These are phyloP conservation scores for Aspergillus felis DNA, from an alignment of 2,329 filamentous ascomycete genomes.

Conservation along the genomic window DNA sequence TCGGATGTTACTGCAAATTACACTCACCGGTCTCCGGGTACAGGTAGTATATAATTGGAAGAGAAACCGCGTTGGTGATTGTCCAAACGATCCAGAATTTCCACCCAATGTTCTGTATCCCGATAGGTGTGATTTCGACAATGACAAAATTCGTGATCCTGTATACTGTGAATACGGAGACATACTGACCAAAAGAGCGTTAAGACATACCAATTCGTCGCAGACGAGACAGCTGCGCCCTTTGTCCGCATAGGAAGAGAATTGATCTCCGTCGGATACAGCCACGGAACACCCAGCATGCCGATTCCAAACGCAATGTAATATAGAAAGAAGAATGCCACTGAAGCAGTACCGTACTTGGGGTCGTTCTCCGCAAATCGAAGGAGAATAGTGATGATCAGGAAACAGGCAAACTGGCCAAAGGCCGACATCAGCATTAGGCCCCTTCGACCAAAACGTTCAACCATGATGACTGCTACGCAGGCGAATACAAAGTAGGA, in stretches of 20 bases:
- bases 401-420: conserved; percentile 50
- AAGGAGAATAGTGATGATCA: conserved; percentile 51
- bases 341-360: conserved; percentile 28
- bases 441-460: conserved; percentile 52
- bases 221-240: conserved; percentile 45
- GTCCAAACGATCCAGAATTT: conserved; percentile 46
- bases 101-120: conserved; percentile 40
- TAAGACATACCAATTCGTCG: conserved; percentile 46
- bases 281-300: conserved; percentile 40
- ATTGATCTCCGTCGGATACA: conserved; percentile 44
- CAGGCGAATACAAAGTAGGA: conserved; percentile 48
- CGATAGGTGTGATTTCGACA: conserved; percentile 44
- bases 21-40: conserved; percentile 30
- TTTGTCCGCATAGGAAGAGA: conserved; percentile 46
- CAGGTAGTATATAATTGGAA: conserved; percentile 46
- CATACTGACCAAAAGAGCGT: conserved; percentile 3
- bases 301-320: conserved; percentile 50
- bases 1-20: background rate
- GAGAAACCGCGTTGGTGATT: conserved; percentile 44
- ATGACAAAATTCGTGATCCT: conserved; percentile 30
- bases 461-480: conserved; percentile 47
- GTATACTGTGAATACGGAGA: background rate
- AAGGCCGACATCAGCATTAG: conserved; percentile 53
- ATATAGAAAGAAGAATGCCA: conserved; percentile 52
- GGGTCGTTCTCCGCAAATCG: conserved; percentile 28